Evolutionary conservation across 148 eudicot species (phyloP), one percentile per base, ranked within the genome.

Genomic region (Tetragonia tetragonoides): DNA sequence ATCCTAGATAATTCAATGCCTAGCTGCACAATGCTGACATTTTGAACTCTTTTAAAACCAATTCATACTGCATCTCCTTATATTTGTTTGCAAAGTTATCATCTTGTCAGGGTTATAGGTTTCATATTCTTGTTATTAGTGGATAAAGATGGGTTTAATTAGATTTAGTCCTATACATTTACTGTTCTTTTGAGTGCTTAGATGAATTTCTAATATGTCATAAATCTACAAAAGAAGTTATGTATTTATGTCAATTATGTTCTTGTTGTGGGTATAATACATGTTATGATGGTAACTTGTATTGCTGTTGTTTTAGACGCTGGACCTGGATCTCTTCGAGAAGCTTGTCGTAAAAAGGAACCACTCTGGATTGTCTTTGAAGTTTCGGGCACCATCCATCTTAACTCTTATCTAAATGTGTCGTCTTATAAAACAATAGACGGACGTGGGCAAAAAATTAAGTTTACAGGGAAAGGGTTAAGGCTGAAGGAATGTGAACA

Each of bases 241-340:
- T 49, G 7, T 70, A 24, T 21, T 12, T 20, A 18, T 72, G 40
- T 39, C 28, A 61, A 21, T 66, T 20, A 46, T 37, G 15, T 76
- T 57, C 20, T 67, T 72, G 40, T 12, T 59, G 57, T 65, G 39
- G 20, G 40, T 44, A 51, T 73, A 1, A 37, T 18, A 40, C 11
- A 3, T 61, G 24, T 54, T 6, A 1, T 49, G 64, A 15, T 54
- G 17, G 12, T 65, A 66, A 74, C 23, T 4, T 18, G 7, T 61
- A 7, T 63, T 21, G 21, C 15, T 71, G 24, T 70, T 84, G 72
- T 54, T 82, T 23, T 70, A 93, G 97, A 95, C 78, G 99, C 93
- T 71, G 99, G 99, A 1, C 98, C 97, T 21, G 99, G 98, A 72
- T 95, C 99, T 54, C 97, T 95, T 47, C 88, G 97, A 39, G 90